Percentiles rank a stretch among this genome's conserved stretches.
Evolutionary conservation across 1,139 yeast genomes (phyloP).

Genomic region (Suhomyces ambrosiae): DNA sequence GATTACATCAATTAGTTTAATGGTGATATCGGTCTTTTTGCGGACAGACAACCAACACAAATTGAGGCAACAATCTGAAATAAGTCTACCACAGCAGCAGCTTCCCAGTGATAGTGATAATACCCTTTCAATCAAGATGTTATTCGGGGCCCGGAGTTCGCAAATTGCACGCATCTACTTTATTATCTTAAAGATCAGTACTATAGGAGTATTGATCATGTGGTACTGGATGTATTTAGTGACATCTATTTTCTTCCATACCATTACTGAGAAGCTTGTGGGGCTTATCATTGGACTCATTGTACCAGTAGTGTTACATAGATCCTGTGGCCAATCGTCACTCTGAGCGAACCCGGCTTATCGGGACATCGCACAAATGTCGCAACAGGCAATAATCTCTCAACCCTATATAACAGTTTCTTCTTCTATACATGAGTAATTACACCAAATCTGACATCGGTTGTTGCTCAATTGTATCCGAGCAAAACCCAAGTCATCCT

Average conservation of each 20-base stretch:
- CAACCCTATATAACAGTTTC: neutral
- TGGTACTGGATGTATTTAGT: slow-evolving; percentile 52
- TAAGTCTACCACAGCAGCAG: too few species aligned
- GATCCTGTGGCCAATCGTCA: neutral
- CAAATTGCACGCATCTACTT: slow-evolving; percentile 1
- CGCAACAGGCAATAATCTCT: slow-evolving; percentile 4
- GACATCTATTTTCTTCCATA: slow-evolving; percentile 66
- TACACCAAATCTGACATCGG: too few species aligned
- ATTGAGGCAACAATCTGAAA: too few species aligned
- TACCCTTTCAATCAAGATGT: too few species aligned
- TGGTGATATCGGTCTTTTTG: slow-evolving; percentile 30
- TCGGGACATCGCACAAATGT: slow-evolving; percentile 3
- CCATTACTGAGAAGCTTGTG: slow-evolving; percentile 53
- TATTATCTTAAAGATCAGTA: neutral
- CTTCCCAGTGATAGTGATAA: too few species aligned
- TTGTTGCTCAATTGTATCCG: too few species aligned
- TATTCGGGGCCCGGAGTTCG: too few species aligned
- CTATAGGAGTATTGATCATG: slow-evolving; percentile 23
- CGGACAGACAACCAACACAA: neutral
- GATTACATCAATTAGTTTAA: slow-evolving; percentile 49
- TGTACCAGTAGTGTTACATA: slow-evolving; percentile 29
- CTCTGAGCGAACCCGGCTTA: slow-evolving; percentile 2
- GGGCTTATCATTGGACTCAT: slow-evolving; percentile 53
- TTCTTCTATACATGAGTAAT: too few species aligned
- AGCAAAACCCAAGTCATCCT: too few species aligned